Percentiles rank a stretch among this genome's conserved stretches.
These are phyloP conservation scores for Lasiodiplodia hormozganensis DNA, from an alignment of 2,329 filamentous ascomycete species.

Conservation along the genomic window DNA sequence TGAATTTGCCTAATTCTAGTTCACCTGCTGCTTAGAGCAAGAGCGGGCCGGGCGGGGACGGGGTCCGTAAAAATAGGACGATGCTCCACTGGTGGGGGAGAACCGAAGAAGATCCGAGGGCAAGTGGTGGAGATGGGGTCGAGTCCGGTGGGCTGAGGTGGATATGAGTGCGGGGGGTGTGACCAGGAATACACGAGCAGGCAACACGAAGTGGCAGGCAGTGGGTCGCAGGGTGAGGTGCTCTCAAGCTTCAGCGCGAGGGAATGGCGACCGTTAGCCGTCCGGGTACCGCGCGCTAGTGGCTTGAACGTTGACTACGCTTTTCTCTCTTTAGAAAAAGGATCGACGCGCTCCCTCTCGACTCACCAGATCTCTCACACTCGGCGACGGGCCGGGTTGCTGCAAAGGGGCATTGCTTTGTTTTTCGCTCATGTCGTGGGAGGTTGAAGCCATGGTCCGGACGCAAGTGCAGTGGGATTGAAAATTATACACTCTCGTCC, in stretches of 20 bases:
- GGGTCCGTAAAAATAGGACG: not conserved
- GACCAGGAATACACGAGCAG: conserved; percentile 1
- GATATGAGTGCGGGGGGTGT: not conserved
- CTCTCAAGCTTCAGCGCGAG: conserved; percentile 12
- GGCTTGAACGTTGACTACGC: not conserved
- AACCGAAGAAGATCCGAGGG: not conserved
- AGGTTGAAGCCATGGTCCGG: too few relatives aligned
- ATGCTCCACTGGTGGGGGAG: not conserved
- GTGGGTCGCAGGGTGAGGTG: not conserved
- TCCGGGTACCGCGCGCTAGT: conserved; percentile 1
- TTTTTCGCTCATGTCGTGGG: too few relatives aligned
- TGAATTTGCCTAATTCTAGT: too few relatives aligned
- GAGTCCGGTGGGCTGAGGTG: not conserved
- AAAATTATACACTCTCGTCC: too few relatives aligned
- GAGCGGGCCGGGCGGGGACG: not conserved
- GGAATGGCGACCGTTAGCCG: conserved; percentile 11
- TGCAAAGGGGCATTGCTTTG: too few relatives aligned
- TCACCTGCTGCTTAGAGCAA: too few relatives aligned
- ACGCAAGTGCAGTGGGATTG: too few relatives aligned
- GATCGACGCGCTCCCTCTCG: conserved; percentile 13
- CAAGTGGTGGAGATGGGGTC: not conserved
- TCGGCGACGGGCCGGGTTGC: not conserved
- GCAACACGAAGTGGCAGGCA: not conserved
- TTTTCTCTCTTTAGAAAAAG: conserved; percentile 8
- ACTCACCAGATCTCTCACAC: not conserved